phyloP scores from a whole-genome alignment of 2,329 filamentous ascomycete genomes.

The Metarhizium sp. region DNA sequence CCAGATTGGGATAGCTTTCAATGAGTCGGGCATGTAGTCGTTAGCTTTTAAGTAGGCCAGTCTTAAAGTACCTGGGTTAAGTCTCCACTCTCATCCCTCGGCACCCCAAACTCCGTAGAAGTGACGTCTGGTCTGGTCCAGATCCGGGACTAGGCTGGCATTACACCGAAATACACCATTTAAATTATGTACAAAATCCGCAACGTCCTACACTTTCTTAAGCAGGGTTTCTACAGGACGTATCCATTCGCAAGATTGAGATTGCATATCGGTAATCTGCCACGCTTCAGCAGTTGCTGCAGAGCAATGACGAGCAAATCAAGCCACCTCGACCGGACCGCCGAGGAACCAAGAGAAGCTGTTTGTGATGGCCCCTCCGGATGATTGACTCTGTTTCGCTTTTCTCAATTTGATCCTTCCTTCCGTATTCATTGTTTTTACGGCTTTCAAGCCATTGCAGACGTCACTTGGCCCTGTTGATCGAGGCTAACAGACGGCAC shows the following conservation, averaged over 20 bases:
- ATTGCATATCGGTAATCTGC: not conserved
- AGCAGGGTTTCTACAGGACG: not conserved
- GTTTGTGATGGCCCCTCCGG: constrained; percentile 19
- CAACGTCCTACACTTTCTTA: too few species aligned
- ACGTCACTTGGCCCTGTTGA: not conserved
- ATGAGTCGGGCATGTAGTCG: too few species aligned
- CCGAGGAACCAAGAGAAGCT: constrained; percentile 59
- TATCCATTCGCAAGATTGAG: not conserved
- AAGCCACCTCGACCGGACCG: constrained; percentile 62
- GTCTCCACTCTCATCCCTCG: too few species aligned
- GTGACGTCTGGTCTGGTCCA: too few species aligned
- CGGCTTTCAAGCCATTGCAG: not conserved
- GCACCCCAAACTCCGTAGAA: too few species aligned
- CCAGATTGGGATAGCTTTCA: too few species aligned
- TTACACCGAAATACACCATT: too few species aligned
- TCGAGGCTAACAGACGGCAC: not conserved
- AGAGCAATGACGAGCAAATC: not conserved
- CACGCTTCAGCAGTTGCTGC: not conserved
- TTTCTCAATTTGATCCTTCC: not conserved
- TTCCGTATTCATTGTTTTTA: too few species aligned
- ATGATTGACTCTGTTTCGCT: not conserved
- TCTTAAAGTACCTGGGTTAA: too few species aligned
- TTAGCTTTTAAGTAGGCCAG: too few species aligned
- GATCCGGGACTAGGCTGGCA: too few species aligned
- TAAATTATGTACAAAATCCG: too few species aligned